A percentile compares a stretch with the other conserved stretches of the same genome.
Evolutionary conservation across 352 stramenopile genomes (phyloP).

Genomic region (Saprolegnia parasitica): DNA sequence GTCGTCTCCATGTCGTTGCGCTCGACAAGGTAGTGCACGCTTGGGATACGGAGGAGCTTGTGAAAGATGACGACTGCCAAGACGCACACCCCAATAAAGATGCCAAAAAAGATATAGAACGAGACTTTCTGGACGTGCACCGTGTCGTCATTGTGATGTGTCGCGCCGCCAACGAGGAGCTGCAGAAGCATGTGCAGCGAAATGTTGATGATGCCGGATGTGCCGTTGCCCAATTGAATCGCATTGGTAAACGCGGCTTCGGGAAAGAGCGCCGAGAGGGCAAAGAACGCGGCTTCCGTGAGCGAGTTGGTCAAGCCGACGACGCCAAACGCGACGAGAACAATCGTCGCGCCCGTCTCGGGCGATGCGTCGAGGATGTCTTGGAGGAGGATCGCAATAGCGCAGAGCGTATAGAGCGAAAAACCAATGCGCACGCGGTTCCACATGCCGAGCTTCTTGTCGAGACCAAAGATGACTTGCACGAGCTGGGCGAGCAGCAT

Average conservation of each 20-base stretch:
- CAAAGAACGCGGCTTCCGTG: conserved; percentile 53
- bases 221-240: conserved; percentile 55
- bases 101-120: conserved; percentile 59
- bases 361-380: conserved; percentile 25
- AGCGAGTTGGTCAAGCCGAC: conserved; percentile 54
- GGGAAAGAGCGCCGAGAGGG: conserved; percentile 50
- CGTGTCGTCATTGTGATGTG: conserved; percentile 38
- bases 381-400: conserved; percentile 59
- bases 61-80: conserved; percentile 43
- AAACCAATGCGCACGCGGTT: conserved; percentile 47
- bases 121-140: conserved; percentile 33
- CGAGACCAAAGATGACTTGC: conserved; percentile 23
- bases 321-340: conserved; percentile 48
- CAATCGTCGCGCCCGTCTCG: conserved; percentile 41
- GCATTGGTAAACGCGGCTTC: conserved; percentile 53
- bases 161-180: conserved; percentile 43
- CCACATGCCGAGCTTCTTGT: conserved; percentile 32
- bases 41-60: conserved; percentile 35
- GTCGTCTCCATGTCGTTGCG: conserved; percentile 36
- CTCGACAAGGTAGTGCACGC: conserved; percentile 47
- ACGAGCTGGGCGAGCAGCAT: conserved; percentile 23
- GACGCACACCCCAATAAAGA: conserved; percentile 47
- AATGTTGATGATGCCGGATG: conserved; percentile 49
- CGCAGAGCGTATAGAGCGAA: conserved; percentile 45
- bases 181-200: conserved; percentile 46